A percentile compares a stretch with the other conserved stretches of the same genome.
Evolutionary conservation across 225 moss, liverwort and hornwort species (phyloP).

Genomic region (Marchantia polymorpha): DNA sequence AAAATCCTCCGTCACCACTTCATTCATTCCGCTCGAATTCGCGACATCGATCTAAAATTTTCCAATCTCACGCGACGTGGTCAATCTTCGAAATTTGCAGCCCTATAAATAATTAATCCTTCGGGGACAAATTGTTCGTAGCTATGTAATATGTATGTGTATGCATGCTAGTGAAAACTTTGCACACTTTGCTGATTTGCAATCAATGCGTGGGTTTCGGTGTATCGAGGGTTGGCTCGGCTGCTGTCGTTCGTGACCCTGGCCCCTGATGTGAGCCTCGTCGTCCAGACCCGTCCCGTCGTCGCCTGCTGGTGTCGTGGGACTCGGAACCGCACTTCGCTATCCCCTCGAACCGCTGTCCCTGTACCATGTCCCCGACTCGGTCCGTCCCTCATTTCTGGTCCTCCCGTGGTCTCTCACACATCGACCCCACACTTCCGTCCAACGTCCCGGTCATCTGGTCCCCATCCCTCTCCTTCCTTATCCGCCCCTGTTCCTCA

Average conservation of each 20-base stretch:
- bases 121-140: conserved; percentile 13
- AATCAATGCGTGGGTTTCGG: conserved; percentile 26
- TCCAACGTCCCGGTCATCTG: conserved; percentile 5
- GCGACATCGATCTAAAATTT: conserved; percentile 16
- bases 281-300: conserved; percentile 19
- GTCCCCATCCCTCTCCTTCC: conserved; percentile 9
- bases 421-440: neutral
- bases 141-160: conserved; percentile 11
- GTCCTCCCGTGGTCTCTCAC: conserved; percentile 1
- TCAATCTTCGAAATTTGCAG: conserved; percentile 11
- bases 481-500: neutral
- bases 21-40: conserved; percentile 36
- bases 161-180: conserved; percentile 12
- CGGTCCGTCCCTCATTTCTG: conserved; percentile 2
- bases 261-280: conserved; percentile 9
- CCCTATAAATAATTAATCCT: conserved; percentile 7
- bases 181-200: conserved; percentile 8
- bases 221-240: conserved; percentile 13
- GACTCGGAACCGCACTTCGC: conserved; percentile 21
- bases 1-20: conserved; percentile 5
- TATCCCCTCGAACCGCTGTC: conserved; percentile 12
- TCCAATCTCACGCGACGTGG: conserved; percentile 3
- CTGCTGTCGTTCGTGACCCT: conserved; percentile 12
- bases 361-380: neutral
- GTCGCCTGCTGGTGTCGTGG: conserved; percentile 23